Evolutionary conservation across 129 eudicot species (phyloP), one percentile per base, ranked within the genome.

Genomic region (Ambrosia artemisiifolia): DNA sequence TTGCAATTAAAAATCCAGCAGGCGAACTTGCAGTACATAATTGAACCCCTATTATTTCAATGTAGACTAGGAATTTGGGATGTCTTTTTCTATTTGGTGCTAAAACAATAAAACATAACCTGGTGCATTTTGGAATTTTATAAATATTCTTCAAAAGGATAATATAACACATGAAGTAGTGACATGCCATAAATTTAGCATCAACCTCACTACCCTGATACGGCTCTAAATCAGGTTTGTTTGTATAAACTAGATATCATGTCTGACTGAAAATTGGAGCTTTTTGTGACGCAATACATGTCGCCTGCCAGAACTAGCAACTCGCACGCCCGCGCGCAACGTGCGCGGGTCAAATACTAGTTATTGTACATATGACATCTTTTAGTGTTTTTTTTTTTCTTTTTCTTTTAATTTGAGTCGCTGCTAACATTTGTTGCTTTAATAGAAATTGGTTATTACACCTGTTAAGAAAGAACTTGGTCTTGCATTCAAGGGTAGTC

Each of bases 401-500:
- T n/a, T n/a, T n/a, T n/a, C n/a, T n/a, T n/a, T n/a, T n/a, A n/a
- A n/a, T n/a, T n/a, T n/a, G n/a, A n/a, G n/a, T n/a, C n/a, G n/a
- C n/a, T n/a, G n/a, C n/a, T n/a, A n/a, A n/a, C n/a, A n/a, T n/a
- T n/a, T n/a, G n/a, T n/a, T n/a, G n/a, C n/a, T n/a, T n/a, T n/a
- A n/a, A n/a, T n/a, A n/a, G n/a, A n/a, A n/a, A n/a, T n/a, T n/a
- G n/a, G n/a, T n/a, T n/a, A n/a, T n/a, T n/a, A n/a, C n/a, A n/a
- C n/a, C n/a, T n/a, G n/a, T n/a, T n/a, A n/a, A n/a, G n/a, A n/a
- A n/a, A n/a, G n/a, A n/a, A n/a, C n/a, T n/a, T n/a, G n/a, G n/a
- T n/a, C n/a, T n/a, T n/a, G 88, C 83, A 30, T 88, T 88, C 69
- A 85, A 85, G 83, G 88, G 91, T 56, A 75, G 68, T 78, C 86